Base-by-base conservation (phyloP, 306 rosid genomes). In the Prosopis cineraria region DNA sequence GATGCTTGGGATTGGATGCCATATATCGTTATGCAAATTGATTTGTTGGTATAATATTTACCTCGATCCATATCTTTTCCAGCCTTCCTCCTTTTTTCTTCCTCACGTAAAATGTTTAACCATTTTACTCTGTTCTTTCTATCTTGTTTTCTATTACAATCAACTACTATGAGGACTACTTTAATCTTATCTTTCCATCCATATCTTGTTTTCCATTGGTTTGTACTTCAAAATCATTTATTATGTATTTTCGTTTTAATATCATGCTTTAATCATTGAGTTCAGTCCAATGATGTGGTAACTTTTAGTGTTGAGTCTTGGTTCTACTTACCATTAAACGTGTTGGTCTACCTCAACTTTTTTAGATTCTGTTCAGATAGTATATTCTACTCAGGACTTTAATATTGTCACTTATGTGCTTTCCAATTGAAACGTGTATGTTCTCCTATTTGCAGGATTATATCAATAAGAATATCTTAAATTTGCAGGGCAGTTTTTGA, bases 401-500 rank as follows among this genome's bases (percentile, higher is more conserved):
- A 55, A 24, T 5, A 40, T 43, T 66, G 33, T 27, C 17, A 4
- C 37, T 80, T 68, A 59, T 75, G 62, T 53, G 50, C 53, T 56
- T 20, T 75, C 77, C 19, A 43, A 75, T 45, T 55, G 60, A 34
- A 63, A 69, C 20, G 31, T 59, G 36, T n/a, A 20, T 19, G 16
- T 40, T 69, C 50, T 47, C 50, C 68, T 70, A 37, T 75, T 60
- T 81, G 67, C 68, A 44, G 72, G 80, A 74, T 68, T 75, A 47
- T 75, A 60, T 60, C 41, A 24, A 58, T 56, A 37, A 44, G 67
- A 77, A 52, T 62, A 63, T 78, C 72, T 60, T 81, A 69, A 56
- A 60, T 41, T 68, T 73, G 74, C 60, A 69, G 62, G 52, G 71
- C 71, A 31, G 40, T 69, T 81, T 73, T 22, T 63, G 78, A 78